phyloP scores from a whole-genome alignment of 805 yeast genomes.

The Candida ulmi region DNA sequence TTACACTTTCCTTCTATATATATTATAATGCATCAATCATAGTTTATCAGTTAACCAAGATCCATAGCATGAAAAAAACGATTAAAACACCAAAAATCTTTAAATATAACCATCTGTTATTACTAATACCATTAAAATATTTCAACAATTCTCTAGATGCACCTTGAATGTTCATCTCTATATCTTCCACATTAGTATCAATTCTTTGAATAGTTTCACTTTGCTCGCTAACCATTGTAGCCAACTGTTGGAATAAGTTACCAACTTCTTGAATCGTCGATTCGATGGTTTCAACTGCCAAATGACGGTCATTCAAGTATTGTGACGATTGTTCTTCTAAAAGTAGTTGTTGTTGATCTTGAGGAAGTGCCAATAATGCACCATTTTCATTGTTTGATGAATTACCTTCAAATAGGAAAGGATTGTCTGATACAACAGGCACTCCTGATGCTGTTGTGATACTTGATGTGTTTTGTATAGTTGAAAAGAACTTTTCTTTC shows the following conservation, averaged over 20 bases:
- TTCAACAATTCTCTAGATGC: constrained; percentile 92
- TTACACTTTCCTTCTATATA: too few species aligned
- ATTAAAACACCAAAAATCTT: constrained; percentile 86
- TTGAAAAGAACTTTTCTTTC: constrained; percentile 75
- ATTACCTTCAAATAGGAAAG: constrained; percentile 28
- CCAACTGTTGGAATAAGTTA: constrained; percentile 85
- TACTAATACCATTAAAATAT: constrained; percentile 81
- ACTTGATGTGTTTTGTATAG: constrained; percentile 20
- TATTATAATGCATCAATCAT: too few species aligned
- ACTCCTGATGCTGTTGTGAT: constrained; percentile 11
- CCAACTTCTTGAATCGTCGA: constrained; percentile 97
- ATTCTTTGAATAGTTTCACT: constrained; percentile 94
- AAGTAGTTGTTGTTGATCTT: constrained; percentile 74
- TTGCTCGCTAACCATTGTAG: constrained; percentile 97
- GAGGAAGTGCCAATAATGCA: constrained; percentile 65
- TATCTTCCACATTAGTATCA: constrained; percentile 92
- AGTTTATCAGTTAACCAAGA: constrained; percentile 51
- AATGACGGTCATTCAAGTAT: constrained; percentile 76
- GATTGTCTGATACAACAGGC: constrained; percentile 26
- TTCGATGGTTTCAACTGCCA: constrained; percentile 95
- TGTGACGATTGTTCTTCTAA: constrained; percentile 76
- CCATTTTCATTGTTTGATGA: constrained; percentile 15
- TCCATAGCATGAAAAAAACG: constrained; percentile 73
- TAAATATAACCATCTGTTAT: constrained; percentile 87
- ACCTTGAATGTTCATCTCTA: constrained; percentile 80